Evolutionary conservation across 2,329 filamentous ascomycete genomes (phyloP).

Genomic region (Pestalotiopsis sp.): DNA sequence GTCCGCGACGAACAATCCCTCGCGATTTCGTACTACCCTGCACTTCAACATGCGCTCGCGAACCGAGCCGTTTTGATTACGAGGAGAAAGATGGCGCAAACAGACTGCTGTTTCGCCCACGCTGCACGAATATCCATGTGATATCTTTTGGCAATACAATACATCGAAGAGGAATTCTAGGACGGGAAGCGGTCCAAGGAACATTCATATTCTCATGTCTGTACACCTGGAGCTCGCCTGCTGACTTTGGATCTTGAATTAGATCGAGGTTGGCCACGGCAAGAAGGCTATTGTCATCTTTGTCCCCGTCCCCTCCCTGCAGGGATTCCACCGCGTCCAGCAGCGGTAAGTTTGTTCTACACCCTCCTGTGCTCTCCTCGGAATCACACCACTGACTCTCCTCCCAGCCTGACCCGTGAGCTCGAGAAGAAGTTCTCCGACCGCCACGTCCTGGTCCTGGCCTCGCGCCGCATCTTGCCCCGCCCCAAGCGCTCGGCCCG

Average conservation of each 20-base stretch:
- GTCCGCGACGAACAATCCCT: conserved; percentile 15
- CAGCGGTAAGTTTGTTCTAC: conserved; percentile 78
- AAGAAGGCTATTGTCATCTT: conserved; percentile 99
- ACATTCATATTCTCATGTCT: conserved; percentile 36
- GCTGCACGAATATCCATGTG: not conserved
- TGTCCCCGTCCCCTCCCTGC: conserved; percentile 98
- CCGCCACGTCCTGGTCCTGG: conserved; percentile 98
- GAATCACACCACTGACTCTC: not conserved
- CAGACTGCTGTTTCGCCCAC: not conserved
- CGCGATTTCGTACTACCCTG: conserved; percentile 1
- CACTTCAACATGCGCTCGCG: conserved; percentile 16
- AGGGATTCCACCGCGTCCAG: conserved; percentile 99
- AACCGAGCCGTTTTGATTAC: not conserved
- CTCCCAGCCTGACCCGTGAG: conserved; percentile 89
- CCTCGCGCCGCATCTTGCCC: conserved; percentile 97
- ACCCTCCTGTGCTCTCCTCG: not conserved
- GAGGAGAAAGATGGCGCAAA: not conserved
- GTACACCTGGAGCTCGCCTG: conserved; percentile 73
- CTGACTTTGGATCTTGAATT: conserved; percentile 68
- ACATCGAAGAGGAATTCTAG: conserved; percentile 55
- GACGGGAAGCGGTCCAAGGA: conserved; percentile 77
- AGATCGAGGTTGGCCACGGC: conserved; percentile 99
- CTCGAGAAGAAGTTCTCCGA: conserved; percentile 99
- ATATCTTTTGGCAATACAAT: not conserved
- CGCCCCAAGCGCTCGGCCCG: conserved; percentile 98